Conservation (phyloP, 2,329 filamentous ascomycete species). For the Dothistroma septosporum region DNA sequence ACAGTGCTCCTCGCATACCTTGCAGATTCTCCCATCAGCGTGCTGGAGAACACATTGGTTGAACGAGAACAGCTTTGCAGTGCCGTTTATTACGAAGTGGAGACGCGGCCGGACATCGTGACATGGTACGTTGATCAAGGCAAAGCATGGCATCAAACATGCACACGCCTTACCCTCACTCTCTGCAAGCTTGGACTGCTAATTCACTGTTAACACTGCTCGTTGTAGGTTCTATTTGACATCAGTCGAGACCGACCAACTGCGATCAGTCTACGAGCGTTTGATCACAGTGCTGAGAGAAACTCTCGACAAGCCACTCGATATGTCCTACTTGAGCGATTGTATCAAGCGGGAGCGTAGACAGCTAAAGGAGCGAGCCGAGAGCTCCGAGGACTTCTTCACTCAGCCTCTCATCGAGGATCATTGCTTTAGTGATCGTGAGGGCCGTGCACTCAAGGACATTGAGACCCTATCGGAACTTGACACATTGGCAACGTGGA, state of each 20-base stretch:
- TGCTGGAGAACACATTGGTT: slow-evolving; percentile 87
- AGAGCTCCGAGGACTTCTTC: slow-evolving; percentile 76
- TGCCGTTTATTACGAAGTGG: slow-evolving; percentile 73
- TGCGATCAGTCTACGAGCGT: slow-evolving; percentile 77
- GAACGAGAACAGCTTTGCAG: slow-evolving; percentile 91
- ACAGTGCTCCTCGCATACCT: slow-evolving; percentile 81
- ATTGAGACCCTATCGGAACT: slow-evolving; percentile 48
- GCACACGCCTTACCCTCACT: too few relatives aligned
- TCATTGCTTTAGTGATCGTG: slow-evolving; percentile 81
- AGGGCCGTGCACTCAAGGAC: slow-evolving; percentile 57
- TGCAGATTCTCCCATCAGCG: slow-evolving; percentile 84
- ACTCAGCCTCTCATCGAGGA: slow-evolving; percentile 83
- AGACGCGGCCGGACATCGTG: slow-evolving; percentile 63
- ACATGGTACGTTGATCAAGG: too few relatives aligned
- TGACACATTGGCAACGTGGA: slow-evolving; percentile 72
- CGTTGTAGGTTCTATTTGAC: slow-evolving; percentile 63
- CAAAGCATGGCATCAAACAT: too few relatives aligned
- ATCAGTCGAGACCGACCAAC: slow-evolving; percentile 80
- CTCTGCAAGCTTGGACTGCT: too few relatives aligned
- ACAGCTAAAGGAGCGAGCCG: slow-evolving; percentile 77
- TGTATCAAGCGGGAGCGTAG: slow-evolving; percentile 78
- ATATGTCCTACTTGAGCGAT: slow-evolving; percentile 86
- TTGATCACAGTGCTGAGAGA: slow-evolving; percentile 80
- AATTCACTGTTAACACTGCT: neutral
- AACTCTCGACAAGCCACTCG: slow-evolving; percentile 72